Evolutionary conservation across 2,329 filamentous ascomycete species (phyloP).

Genomic region (Dactylellina cionopaga): DNA sequence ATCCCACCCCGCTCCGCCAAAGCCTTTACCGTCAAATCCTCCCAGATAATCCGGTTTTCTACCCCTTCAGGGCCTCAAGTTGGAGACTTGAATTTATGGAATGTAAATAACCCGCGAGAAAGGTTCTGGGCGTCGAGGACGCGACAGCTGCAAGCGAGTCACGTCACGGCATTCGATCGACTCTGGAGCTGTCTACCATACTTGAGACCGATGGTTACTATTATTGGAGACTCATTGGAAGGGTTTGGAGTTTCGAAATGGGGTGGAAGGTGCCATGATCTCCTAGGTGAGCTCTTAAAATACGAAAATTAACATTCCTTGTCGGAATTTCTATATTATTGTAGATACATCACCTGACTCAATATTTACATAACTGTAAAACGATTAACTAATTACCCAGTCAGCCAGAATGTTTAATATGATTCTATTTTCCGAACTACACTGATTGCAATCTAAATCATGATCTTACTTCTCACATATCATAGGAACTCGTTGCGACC

Average conservation of each 20-base stretch:
- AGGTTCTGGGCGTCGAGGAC: constrained; percentile 62
- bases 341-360: no score
- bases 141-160: constrained; percentile 78
- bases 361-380: no score
- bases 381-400: no score
- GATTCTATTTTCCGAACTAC: no score
- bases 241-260: constrained; percentile 67
- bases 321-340: no score
- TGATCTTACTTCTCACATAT: no score
- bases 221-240: constrained; percentile 73
- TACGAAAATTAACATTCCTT: no score
- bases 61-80: constrained; percentile 24
- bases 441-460: no score
- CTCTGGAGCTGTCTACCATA: constrained; percentile 83
- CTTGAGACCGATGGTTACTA: constrained; percentile 77
- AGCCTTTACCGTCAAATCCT: constrained; percentile 19
- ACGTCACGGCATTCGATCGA: constrained; percentile 76
- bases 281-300: constrained; percentile 68
- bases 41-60: constrained; percentile 20
- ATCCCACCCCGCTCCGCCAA: constrained; percentile 21
- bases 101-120: constrained; percentile 12
- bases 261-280: constrained; percentile 77
- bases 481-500: constrained; percentile 76
- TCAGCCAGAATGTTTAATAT: no score
- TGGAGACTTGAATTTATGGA: constrained; percentile 31